A percentile compares a stretch with the other conserved stretches of the same genome.
Conservation (phyloP, 805 yeast species). For the Candida incommunis region DNA sequence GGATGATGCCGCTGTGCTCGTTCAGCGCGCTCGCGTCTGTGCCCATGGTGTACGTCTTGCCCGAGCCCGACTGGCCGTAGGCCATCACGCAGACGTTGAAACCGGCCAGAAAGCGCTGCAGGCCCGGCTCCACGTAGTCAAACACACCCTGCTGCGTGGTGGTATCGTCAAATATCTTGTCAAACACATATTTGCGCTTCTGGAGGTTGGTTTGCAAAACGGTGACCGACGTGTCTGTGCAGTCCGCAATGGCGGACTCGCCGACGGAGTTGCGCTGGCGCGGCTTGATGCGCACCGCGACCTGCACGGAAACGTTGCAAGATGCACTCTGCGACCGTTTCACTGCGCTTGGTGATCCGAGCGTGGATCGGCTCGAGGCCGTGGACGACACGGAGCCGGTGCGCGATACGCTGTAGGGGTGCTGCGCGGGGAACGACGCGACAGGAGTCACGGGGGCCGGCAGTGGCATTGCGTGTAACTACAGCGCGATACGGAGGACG, state of each 20-base stretch:
- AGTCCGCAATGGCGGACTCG: conserved; percentile 1
- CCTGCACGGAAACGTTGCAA: background rate
- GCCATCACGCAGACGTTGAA: conserved; percentile 16
- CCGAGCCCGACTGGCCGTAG: conserved; percentile 24
- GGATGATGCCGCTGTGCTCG: conserved; percentile 42
- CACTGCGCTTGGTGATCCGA: too few species aligned
- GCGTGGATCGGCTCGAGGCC: too few species aligned
- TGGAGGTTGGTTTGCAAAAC: conserved; percentile 1
- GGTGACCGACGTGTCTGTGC: background rate
- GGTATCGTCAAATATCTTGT: background rate
- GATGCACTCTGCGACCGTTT: too few species aligned
- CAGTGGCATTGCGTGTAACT: too few species aligned
- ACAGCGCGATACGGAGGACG: too few species aligned
- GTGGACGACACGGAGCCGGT: too few species aligned
- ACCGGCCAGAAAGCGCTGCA: conserved; percentile 8
- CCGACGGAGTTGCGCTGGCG: background rate
- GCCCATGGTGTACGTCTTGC: conserved; percentile 30
- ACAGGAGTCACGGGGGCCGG: conserved; percentile 4
- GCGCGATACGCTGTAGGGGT: too few species aligned
- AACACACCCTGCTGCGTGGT: background rate
- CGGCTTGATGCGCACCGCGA: background rate
- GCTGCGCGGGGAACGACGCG: too few species aligned
- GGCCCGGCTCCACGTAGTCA: background rate
- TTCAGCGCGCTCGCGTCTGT: conserved; percentile 5
- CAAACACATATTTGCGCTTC: background rate